Evolutionary conservation across 305 asterid species (phyloP), one percentile per base, ranked within the genome.

Genomic region (Fraxinus xanthoxyloides): DNA sequence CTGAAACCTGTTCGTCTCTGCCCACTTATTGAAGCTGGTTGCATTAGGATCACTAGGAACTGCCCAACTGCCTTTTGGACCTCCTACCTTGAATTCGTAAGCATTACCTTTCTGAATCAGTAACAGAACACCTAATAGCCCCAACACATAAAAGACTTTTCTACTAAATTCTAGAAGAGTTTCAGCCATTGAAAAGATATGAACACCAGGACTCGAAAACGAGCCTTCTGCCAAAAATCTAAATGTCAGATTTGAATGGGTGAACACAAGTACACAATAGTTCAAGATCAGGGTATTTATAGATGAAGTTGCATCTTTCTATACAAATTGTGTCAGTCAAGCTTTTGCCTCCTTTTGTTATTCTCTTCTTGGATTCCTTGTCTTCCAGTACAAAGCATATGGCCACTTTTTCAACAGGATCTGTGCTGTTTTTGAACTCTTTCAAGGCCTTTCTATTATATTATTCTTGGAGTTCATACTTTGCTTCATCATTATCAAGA

Each of bases 81-180:
- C 99, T 51, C 98, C 98, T 7, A 94, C 95, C 48, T 81, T 91
- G 87, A 86, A 93, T 35, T 91, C 90, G 79, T 83, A 93, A 5
- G 91, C 97, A 75, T 61, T 48, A 63, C 87, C 87, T 56, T 76
- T 84, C 81, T 91, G 90, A 30, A 85, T 79, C 84, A 93, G 26
- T 30, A 91, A 26, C 72, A 85, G 65, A 81, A 90, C 69, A 84
- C 84, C 46, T 17, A 90, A 7, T 72, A 89, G 40, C 63, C 87
- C 84, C 1, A 91, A 46, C 32, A 84, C 59, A 43, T 76, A 67
- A 59, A 86, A 10, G 4, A 61, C 54, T 5, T 73, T 86, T 24
- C 2, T 72, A 63, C 70, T 75, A 72, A 83, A 65, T 77, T 83
- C 69, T 35, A 51, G 6, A 24, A 76, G 32, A 46, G 31, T 77